These are phyloP conservation scores for Mucor sp. DNA, from an alignment of 371 early-diverging fungal genomes.

Conservation along the genomic window DNA sequence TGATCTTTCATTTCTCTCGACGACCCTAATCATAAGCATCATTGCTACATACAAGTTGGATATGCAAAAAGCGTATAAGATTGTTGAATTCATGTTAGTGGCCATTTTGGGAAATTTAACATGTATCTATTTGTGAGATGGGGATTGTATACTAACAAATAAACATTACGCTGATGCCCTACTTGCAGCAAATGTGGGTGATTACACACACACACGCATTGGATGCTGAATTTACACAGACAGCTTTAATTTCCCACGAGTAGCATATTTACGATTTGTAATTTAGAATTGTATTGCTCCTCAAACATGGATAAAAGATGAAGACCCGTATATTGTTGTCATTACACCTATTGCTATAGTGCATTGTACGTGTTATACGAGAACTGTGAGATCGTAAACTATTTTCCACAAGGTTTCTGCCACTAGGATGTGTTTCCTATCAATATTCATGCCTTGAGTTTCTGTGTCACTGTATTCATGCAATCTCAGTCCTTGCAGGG, in stretches of 20 bases:
- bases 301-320: not conserved
- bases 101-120: too few relatives aligned
- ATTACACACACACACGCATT: not conserved
- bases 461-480: not conserved
- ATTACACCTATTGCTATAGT: too few relatives aligned
- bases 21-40: too few relatives aligned
- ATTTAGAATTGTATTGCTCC: not conserved
- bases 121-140: too few relatives aligned
- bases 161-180: not conserved
- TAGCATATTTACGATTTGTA: slow-evolving; percentile 1
- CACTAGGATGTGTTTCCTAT: not conserved
- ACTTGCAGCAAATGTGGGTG: not conserved
- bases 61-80: too few relatives aligned
- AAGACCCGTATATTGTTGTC: not conserved
- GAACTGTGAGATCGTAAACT: not conserved
- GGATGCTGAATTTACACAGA: not conserved
- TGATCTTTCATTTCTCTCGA: too few relatives aligned
- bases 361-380: not conserved
- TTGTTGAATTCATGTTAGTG: too few relatives aligned
- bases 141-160: not conserved
- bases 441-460: not conserved
- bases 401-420: not conserved
- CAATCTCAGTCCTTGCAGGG: not conserved
- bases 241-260: not conserved
- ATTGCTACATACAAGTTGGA: too few relatives aligned